Evolutionary conservation across 306 rosid genomes (phyloP).

Genomic region (Delonix regia): DNA sequence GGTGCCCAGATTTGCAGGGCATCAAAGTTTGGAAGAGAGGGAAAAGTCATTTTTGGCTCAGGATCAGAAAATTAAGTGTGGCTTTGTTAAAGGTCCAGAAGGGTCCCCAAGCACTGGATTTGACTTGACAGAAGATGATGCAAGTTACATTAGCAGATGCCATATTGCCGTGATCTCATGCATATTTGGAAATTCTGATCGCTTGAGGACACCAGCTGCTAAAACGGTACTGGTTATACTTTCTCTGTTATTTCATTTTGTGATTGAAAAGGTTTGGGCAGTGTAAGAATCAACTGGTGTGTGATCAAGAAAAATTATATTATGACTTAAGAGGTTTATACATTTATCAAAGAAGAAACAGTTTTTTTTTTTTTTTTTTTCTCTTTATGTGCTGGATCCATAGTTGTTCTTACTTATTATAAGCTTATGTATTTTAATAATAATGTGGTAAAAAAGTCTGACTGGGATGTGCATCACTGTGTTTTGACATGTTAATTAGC

Average conservation of each 20-base stretch:
- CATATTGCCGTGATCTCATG: slow-evolving; percentile 95
- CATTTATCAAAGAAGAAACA: neutral
- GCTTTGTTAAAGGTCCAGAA: slow-evolving; percentile 84
- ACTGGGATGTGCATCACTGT: neutral
- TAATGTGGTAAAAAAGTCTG: neutral
- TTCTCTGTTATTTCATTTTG: slow-evolving; percentile 29
- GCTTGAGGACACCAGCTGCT: slow-evolving; percentile 75
- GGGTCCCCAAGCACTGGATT: slow-evolving; percentile 85
- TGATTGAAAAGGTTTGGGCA: neutral
- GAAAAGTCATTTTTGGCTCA: slow-evolving; percentile 76
- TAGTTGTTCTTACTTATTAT: neutral
- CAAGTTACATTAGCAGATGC: slow-evolving; percentile 84
- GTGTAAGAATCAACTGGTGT: neutral
- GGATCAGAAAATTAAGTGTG: slow-evolving; percentile 86
- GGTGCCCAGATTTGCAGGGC: slow-evolving; percentile 91
- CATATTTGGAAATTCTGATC: slow-evolving; percentile 98
- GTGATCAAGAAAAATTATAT: neutral
- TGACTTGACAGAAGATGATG: slow-evolving; percentile 92
- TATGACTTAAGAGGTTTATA: neutral
- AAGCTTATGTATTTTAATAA: neutral
- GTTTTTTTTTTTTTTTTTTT: neutral
- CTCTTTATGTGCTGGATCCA: neutral
- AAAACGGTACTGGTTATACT: slow-evolving; percentile 63
- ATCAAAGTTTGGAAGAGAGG: slow-evolving; percentile 81
- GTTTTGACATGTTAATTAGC: neutral